Evolutionary conservation across 805 yeast genomes (phyloP).

Genomic region (Metschnikowia hibisci): DNA sequence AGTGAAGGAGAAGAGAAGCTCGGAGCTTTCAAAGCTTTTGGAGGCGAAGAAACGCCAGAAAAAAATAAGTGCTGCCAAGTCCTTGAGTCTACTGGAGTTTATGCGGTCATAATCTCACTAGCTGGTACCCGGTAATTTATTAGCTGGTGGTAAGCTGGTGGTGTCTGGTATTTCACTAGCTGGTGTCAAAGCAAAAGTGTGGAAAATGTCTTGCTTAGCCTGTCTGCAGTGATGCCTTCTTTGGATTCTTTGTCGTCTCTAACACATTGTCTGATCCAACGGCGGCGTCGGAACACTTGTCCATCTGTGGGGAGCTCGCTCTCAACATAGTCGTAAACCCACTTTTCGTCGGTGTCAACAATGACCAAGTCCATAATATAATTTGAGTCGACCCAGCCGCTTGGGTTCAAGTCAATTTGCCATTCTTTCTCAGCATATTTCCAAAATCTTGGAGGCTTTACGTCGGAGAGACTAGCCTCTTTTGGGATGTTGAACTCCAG

Average conservation of each 20-base stretch:
- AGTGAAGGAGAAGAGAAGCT: conserved; percentile 45
- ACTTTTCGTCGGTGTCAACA: conserved; percentile 71
- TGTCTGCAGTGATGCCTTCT: conserved; percentile 9
- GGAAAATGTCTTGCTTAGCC: conserved; percentile 12
- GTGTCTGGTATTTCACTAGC: not conserved
- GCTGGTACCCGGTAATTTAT: no score
- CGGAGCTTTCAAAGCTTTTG: conserved; percentile 38
- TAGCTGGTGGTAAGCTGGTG: no score
- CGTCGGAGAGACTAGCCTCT: conserved; percentile 26
- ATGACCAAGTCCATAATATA: conserved; percentile 49
- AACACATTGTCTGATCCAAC: conserved; percentile 55
- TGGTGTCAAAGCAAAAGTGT: conserved; percentile 12
- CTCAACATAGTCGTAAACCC: conserved; percentile 70
- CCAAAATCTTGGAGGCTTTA: conserved; percentile 62
- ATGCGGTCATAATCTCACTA: conserved; percentile 23
- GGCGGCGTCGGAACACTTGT: conserved; percentile 53
- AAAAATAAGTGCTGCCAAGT: conserved; percentile 22
- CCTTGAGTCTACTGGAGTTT: conserved; percentile 49
- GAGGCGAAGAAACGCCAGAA: conserved; percentile 36
- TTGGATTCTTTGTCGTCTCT: conserved; percentile 11
- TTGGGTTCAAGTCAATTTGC: conserved; percentile 63
- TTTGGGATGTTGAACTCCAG: conserved; percentile 6
- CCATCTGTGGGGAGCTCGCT: conserved; percentile 21
- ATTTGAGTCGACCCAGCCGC: conserved; percentile 56
- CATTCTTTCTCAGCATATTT: conserved; percentile 49